Evolutionary conservation across 768 basidiomycete species (phyloP), one percentile per base, ranked within the genome.

Genomic region (Exidia glandulosa): DNA sequence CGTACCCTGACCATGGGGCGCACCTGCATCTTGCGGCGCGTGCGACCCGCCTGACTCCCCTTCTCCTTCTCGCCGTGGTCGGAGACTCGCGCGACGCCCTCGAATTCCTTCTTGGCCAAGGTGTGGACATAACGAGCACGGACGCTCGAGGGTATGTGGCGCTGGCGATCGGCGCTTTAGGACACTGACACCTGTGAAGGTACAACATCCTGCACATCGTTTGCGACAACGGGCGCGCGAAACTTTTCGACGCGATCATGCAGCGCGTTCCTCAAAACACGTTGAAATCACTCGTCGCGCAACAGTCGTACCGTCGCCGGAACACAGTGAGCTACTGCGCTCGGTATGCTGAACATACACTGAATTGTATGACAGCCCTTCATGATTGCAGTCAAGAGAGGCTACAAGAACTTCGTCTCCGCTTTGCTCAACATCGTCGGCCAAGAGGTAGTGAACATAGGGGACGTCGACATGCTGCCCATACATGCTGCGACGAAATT

Each of bases 131-230:
- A 3, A 66, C 69, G 7, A 77, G 77, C 23, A 72, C 64, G 3
- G 80, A 82, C 63, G 59, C 68, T 23, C 70, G 71, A 64, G 77
- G 79, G 82, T 83, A 68, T 56, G 75, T 69, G 33, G 0, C 14
- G 23, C 48, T 29, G 25, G 12, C 31, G 19, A 6, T 23, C 19
- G 32, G 23, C 41, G 9, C 1, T 32, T 36, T 12, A 47, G 59
- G 56, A 1, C 57, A n/a, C 30, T 25, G 55, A 16, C 14, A 19
- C 33, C 41, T 30, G 55, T 52, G 29, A 60, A 86, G 83, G 4
- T 81, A 74, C 74, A 86, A 86, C 64, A 76, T 84, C 25, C 79
- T 77, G 61, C 84, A 86, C 67, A 68, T 76, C 16, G 66, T 80
- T 33, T 77, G 75, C 64, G 37, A 64, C 0, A 55, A 59, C 0